Conservation (phyloP, 352 stramenopile genomes). For the Elongisporangium undulatum region DNA sequence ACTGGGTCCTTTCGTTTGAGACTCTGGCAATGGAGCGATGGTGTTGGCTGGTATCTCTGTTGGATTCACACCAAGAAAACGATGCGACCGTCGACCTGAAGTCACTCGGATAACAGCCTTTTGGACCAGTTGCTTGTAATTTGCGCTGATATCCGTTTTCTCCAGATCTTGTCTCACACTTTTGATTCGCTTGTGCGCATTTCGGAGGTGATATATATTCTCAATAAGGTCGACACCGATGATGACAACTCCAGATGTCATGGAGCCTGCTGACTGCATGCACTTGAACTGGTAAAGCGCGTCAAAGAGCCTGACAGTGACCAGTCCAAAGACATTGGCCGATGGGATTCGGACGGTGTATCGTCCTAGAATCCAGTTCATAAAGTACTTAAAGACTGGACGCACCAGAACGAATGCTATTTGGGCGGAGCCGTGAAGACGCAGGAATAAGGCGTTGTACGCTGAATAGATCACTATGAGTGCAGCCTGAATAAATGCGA, state of each 20-base stretch:
- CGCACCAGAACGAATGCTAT: neutral
- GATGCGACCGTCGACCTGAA: neutral
- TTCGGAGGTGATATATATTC: neutral
- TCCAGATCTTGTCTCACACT: neutral
- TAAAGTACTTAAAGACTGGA: neutral
- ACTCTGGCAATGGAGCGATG: too few relatives aligned
- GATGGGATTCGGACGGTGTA: neutral
- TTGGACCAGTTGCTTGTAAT: neutral
- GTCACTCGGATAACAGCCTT: neutral
- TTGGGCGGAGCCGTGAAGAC: neutral
- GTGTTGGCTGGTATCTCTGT: neutral
- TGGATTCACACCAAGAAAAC: neutral
- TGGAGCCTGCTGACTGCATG: neutral
- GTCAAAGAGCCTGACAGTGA: neutral
- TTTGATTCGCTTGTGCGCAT: neutral
- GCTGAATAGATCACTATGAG: neutral
- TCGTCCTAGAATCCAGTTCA: neutral
- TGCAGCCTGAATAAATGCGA: neutral
- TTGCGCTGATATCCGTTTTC: neutral
- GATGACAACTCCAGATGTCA: neutral
- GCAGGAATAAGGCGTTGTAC: neutral
- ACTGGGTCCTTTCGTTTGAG: too few relatives aligned
- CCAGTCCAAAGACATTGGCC: neutral
- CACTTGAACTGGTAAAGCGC: neutral
- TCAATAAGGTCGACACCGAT: neutral